Conservation (phyloP, 768 basidiomycete genomes). For the Lactarius hatsudake region DNA sequence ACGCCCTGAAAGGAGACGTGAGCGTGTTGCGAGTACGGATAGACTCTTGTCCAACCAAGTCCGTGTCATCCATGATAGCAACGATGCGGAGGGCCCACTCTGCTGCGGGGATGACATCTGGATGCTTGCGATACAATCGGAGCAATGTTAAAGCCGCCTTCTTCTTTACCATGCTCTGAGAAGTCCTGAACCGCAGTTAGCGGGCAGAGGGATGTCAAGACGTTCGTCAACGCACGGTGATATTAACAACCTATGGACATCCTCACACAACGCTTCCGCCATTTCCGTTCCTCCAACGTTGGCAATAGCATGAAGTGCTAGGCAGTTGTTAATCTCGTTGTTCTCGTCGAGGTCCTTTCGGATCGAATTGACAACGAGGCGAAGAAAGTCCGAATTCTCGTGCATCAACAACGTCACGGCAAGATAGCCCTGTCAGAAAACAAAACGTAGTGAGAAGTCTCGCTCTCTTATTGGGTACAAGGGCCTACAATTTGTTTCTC, state of each 20-base stretch:
- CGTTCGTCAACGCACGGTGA: slow-evolving; percentile 64
- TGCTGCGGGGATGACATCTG: slow-evolving; percentile 85
- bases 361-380: slow-evolving; percentile 97
- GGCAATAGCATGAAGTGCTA: slow-evolving; percentile 96
- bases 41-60: slow-evolving; percentile 53
- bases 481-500: slow-evolving; percentile 94
- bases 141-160: slow-evolving; percentile 95
- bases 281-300: slow-evolving; percentile 98
- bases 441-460: slow-evolving; percentile 17
- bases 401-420: slow-evolving; percentile 97
- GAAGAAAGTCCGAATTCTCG: slow-evolving; percentile 95
- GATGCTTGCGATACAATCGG: slow-evolving; percentile 92
- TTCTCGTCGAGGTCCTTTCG: slow-evolving; percentile 95
- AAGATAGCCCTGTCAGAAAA: slow-evolving; percentile 76
- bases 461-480: slow-evolving; percentile 10
- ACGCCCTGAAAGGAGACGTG: slow-evolving; percentile 62
- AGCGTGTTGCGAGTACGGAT: background rate
- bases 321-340: slow-evolving; percentile 92
- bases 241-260: slow-evolving; percentile 92
- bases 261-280: slow-evolving; percentile 92
- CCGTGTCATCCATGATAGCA: slow-evolving; percentile 91
- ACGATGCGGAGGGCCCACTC: slow-evolving; percentile 97
- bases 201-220: slow-evolving; percentile 16
- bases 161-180: slow-evolving; percentile 94
- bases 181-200: slow-evolving; percentile 59